Evolutionary conservation across 768 basidiomycete species (phyloP), one percentile per base, ranked within the genome.

Genomic region (Leccinum broughii): DNA sequence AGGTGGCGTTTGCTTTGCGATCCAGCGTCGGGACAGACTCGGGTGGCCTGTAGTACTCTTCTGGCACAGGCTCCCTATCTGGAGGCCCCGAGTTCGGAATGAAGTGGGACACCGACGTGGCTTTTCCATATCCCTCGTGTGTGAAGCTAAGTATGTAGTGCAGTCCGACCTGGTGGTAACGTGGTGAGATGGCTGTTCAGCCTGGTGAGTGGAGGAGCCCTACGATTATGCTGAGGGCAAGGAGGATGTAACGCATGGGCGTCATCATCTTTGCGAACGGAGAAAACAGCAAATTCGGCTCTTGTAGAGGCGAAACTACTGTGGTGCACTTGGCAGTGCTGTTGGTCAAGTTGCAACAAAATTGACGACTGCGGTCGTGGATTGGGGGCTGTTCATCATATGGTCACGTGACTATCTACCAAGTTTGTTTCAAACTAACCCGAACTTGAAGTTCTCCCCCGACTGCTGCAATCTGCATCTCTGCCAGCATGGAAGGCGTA

Each of bases 1-100:
- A 88, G 4, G 84, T 85, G 26, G 93, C 93, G 70, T 92, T 93
- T 3, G 90, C 91, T 69, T 83, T 92, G 41, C 86, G 79, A n/a
- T 75, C 79, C 44, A 76, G 77, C 1, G 74, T 68, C 20, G 74
- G 68, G 2, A 76, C 55, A 13, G 66, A 60, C 59, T 80, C 80
- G 17, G 71, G 59, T 15, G 72, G 72, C 57, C 78, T 62, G 70
- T 84, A 86, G 71, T 87, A 87, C 28, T 83, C 78, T 4, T 85
- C 85, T 51, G 84, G 80, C 3, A 89, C 75, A n/a, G 81, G 77
- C n/a, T 77, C 76, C 69, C 84, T 80, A 72, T 88, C 79, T 9
- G 84, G 83, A 22, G 86, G 79, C 11, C 58, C 62, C 35, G 68
- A 44, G 41, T 55, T 58, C 6, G 62, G 72, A 3, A 70, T 54